phyloP scores from a whole-genome alignment of 345 rosid species.

The Corchorus olitorius region DNA sequence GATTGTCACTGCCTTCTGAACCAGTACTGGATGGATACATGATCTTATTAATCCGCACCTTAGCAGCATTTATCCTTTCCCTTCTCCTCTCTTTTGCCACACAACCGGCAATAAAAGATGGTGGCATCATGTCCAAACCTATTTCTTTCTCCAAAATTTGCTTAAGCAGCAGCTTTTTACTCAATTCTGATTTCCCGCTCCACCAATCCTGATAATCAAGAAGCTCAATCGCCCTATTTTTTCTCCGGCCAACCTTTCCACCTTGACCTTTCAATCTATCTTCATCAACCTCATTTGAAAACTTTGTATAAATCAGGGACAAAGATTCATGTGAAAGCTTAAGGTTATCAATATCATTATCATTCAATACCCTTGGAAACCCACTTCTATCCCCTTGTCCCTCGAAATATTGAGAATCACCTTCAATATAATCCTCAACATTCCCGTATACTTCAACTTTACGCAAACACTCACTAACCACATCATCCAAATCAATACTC shows the following conservation, averaged over 20 bases:
- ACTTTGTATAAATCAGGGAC: constrained; percentile 43
- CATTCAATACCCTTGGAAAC: not conserved
- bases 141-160: constrained; percentile 71
- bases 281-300: constrained; percentile 31
- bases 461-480: constrained; percentile 49
- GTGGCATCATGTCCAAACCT: constrained; percentile 68
- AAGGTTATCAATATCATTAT: constrained; percentile 27
- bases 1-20: constrained; percentile 16
- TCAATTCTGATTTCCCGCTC: constrained; percentile 70
- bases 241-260: constrained; percentile 17
- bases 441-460: constrained; percentile 38
- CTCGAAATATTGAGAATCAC: constrained; percentile 1
- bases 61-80: constrained; percentile 67
- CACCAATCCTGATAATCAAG: constrained; percentile 61
- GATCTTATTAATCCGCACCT: constrained; percentile 51
- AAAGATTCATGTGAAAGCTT: constrained; percentile 54
- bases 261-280: constrained; percentile 14
- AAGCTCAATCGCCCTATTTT: constrained; percentile 24
- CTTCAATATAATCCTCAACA: constrained; percentile 23
- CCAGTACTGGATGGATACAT: constrained; percentile 42
- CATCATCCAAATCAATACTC: constrained; percentile 31
- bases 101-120: constrained; percentile 59
- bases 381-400: constrained; percentile 25
- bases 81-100: constrained; percentile 52
- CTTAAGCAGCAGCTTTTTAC: constrained; percentile 68